Evolutionary conservation across 2,329 filamentous ascomycete genomes (phyloP).

Genomic region (Penicillium sp.): DNA sequence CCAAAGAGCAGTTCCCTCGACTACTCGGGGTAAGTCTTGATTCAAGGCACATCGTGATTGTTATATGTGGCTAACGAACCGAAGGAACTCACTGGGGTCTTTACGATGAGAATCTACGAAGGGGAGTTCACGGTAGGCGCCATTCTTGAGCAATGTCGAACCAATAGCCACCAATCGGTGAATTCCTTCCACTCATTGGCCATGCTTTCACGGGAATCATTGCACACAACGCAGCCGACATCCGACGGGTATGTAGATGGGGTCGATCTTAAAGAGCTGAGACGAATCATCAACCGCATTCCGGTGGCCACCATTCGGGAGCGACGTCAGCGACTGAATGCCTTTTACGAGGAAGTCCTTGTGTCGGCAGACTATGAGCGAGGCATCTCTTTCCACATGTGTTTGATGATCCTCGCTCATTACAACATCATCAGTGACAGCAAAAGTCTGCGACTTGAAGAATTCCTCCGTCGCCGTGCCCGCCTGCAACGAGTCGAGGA

Average conservation of each 20-base stretch:
- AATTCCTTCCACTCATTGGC: slow-evolving; percentile 14
- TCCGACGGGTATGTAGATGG: slow-evolving; percentile 43
- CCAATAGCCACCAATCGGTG: slow-evolving; percentile 47
- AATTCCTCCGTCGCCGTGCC: slow-evolving; percentile 84
- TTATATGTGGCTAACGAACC: neutral
- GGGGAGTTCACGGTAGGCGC: slow-evolving; percentile 79
- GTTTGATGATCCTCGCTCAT: slow-evolving; percentile 92
- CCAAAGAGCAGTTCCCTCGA: slow-evolving; percentile 80
- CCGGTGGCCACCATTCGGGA: slow-evolving; percentile 69
- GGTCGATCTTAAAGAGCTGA: slow-evolving; percentile 70
- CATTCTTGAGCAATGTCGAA: slow-evolving; percentile 77
- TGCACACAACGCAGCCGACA: slow-evolving; percentile 16
- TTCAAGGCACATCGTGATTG: neutral
- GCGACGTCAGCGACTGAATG: slow-evolving; percentile 73
- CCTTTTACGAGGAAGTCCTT: slow-evolving; percentile 96
- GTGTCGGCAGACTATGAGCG: slow-evolving; percentile 84
- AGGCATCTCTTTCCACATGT: slow-evolving; percentile 84
- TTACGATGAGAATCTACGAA: slow-evolving; percentile 95
- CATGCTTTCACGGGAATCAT: slow-evolving; percentile 18
- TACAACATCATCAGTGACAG: slow-evolving; percentile 98
- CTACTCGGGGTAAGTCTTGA: slow-evolving; percentile 61
- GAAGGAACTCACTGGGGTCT: slow-evolving; percentile 80
- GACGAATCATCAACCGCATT: slow-evolving; percentile 64
- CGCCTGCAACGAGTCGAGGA: slow-evolving; percentile 91
- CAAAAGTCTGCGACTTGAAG: slow-evolving; percentile 89